These are phyloP conservation scores for Zygosaccharomyces bisporus DNA, from an alignment of 805 yeast species.

Conservation along the genomic window DNA sequence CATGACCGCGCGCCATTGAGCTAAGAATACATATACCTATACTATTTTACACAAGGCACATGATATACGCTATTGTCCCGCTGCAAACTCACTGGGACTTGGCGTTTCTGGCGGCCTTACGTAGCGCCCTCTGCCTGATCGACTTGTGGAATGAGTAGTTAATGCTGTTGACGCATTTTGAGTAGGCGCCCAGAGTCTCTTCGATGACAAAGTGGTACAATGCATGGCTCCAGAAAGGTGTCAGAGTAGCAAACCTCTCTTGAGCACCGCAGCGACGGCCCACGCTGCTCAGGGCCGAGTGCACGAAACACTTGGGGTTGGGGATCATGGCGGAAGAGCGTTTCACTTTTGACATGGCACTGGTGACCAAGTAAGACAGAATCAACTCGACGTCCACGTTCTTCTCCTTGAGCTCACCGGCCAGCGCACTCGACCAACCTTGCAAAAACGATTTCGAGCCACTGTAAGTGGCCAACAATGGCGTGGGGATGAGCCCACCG, in stretches of 20 bases:
- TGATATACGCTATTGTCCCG: not conserved
- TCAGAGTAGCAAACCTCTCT: conserved; percentile 76
- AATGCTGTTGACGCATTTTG: conserved; percentile 60
- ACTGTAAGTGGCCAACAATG: conserved; percentile 86
- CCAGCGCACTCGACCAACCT: conserved; percentile 84
- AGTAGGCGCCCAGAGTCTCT: conserved; percentile 76
- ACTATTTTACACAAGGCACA: conserved; percentile 7
- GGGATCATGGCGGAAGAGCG: conserved; percentile 75
- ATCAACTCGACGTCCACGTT: conserved; percentile 84
- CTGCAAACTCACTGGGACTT: conserved; percentile 24
- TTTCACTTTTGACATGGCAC: conserved; percentile 92
- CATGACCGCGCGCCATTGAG: not conserved
- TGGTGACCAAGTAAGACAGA: conserved; percentile 84
- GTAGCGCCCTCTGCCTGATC: conserved; percentile 79
- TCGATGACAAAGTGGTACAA: conserved; percentile 80
- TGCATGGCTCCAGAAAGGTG: conserved; percentile 95
- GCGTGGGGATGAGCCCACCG: conserved; percentile 91
- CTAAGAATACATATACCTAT: too few species aligned
- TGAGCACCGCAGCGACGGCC: conserved; percentile 93
- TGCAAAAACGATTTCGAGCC: conserved; percentile 96
- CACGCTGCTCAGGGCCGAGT: conserved; percentile 58
- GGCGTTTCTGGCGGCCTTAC: conserved; percentile 45
- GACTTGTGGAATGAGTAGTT: conserved; percentile 74
- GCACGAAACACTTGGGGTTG: conserved; percentile 73
- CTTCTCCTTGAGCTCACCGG: conserved; percentile 69